These are phyloP conservation scores for Amphirosellinia nigrospora DNA, from an alignment of 495 filamentous ascomycete species.

Conservation along the genomic window DNA sequence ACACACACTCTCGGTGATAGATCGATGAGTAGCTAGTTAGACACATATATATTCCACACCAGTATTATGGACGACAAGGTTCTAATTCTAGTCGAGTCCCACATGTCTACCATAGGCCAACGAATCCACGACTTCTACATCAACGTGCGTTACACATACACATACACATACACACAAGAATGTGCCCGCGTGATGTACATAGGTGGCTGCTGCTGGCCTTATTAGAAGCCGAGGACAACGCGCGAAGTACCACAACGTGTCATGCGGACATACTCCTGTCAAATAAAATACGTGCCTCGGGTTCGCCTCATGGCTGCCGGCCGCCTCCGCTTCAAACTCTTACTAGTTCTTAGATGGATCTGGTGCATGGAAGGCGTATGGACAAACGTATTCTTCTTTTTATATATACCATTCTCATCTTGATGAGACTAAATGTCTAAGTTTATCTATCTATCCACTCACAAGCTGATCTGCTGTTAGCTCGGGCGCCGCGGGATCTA, in stretches of 20 bases:
- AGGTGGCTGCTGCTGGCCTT: neutral
- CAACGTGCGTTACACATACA: neutral
- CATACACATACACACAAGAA: neutral
- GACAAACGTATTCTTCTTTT: neutral
- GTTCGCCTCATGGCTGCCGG: neutral
- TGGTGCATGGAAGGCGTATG: neutral
- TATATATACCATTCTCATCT: neutral
- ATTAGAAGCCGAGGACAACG: neutral
- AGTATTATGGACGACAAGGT: too few relatives aligned
- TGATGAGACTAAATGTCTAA: neutral
- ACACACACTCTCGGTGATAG: too few relatives aligned
- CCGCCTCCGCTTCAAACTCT: neutral
- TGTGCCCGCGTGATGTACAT: neutral
- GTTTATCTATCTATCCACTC: slow-evolving; percentile 33
- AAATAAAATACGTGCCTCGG: neutral
- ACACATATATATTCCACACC: too few relatives aligned
- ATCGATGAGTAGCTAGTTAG: too few relatives aligned
- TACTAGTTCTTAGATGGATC: neutral
- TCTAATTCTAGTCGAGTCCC: too few relatives aligned
- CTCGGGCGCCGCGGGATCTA: slow-evolving; percentile 24
- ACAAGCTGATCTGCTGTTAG: slow-evolving; percentile 38
- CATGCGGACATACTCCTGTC: neutral
- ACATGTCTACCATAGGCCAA: neutral
- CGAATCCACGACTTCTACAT: neutral
- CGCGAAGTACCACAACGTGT: neutral